Evolutionary conservation across 1,284 basidiomycete genomes (phyloP).

Genomic region (Trichosporon sp.): DNA sequence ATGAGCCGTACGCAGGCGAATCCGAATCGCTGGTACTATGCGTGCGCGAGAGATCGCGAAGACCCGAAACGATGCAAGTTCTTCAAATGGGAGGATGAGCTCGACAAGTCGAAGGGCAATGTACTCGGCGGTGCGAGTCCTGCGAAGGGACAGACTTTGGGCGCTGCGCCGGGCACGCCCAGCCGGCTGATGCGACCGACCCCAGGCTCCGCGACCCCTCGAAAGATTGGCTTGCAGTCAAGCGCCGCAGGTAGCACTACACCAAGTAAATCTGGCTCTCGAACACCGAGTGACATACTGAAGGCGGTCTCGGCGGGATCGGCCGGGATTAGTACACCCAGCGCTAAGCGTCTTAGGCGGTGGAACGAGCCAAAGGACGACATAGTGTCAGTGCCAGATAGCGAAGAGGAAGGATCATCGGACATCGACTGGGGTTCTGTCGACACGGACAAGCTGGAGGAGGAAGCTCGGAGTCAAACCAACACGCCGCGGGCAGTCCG

Average conservation of each 20-base stretch:
- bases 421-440: constrained; percentile 37
- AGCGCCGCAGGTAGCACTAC: neutral
- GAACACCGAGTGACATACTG: neutral
- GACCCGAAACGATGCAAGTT: constrained; percentile 39
- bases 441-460: constrained; percentile 34
- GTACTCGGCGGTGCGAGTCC: neutral
- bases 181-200: constrained; percentile 6
- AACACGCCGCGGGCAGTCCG: neutral
- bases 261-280: neutral
- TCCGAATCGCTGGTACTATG: constrained; percentile 39
- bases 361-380: neutral
- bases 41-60: constrained; percentile 30
- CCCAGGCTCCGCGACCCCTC: neutral
- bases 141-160: neutral
- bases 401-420: constrained; percentile 11
- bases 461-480: constrained; percentile 19
- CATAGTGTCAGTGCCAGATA: neutral
- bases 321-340: neutral
- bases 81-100: constrained; percentile 45
- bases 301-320: neutral
- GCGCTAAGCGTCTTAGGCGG: neutral
- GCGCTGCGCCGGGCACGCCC: constrained; percentile 1
- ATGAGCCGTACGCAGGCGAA: constrained; percentile 30
- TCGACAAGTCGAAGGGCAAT: neutral
- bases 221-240: neutral